phyloP scores from a whole-genome alignment of 1,139 yeast species.

The Debaryomycetaceae sp. region DNA sequence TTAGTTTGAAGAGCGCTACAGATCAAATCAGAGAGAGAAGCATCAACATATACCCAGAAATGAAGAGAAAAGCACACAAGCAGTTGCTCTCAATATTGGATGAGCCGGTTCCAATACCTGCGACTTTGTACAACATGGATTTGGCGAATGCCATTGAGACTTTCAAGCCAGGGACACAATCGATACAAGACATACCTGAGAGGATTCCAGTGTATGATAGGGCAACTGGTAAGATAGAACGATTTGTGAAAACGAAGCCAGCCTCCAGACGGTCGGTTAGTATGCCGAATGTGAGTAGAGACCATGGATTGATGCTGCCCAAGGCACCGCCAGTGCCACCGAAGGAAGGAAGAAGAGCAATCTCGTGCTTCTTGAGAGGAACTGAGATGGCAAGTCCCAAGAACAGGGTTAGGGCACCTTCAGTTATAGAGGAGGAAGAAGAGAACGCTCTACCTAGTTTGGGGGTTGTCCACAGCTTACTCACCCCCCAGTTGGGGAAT shows the following conservation, averaged over 20 bases:
- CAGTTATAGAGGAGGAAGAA: not conserved
- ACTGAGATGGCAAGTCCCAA: not conserved
- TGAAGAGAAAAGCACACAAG: conserved; percentile 10
- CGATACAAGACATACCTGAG: conserved; percentile 29
- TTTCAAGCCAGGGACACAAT: conserved; percentile 24
- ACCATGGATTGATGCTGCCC: not conserved
- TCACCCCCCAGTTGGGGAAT: not conserved
- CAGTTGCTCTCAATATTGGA: conserved; percentile 20
- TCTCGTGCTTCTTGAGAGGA: not conserved
- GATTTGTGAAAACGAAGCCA: conserved; percentile 10
- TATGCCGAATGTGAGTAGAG: conserved; percentile 14
- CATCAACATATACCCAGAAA: not conserved
- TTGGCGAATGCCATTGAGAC: conserved; percentile 27
- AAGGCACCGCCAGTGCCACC: not conserved
- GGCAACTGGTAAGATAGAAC: conserved; percentile 19
- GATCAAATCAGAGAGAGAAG: not conserved
- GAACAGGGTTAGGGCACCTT: not conserved
- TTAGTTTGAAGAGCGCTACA: not conserved
- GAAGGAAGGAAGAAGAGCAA: not conserved
- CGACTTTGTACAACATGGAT: conserved; percentile 19
- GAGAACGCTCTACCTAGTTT: not conserved
- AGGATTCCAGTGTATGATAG: conserved; percentile 25
- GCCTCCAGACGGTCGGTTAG: conserved; percentile 18
- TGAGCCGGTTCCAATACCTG: conserved; percentile 21
- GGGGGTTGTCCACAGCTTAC: not conserved